These are phyloP conservation scores for Solanum pinnatisectum DNA, from an alignment of 257 asterid genomes.

Conservation along the genomic window DNA sequence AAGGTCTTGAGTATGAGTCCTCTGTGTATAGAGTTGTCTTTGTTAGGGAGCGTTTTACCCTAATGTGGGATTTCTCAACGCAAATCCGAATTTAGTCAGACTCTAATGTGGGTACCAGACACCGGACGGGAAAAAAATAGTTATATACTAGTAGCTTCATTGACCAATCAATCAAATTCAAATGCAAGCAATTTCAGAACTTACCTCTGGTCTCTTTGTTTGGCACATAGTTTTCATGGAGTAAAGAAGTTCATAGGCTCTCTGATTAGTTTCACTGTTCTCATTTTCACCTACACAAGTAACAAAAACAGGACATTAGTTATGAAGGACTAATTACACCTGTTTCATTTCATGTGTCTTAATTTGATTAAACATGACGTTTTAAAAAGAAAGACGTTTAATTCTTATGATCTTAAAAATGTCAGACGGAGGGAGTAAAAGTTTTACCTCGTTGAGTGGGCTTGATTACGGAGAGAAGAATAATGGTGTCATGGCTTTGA, in stretches of 20 bases:
- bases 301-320: neutral
- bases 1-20: neutral
- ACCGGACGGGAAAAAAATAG: neutral
- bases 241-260: conserved; percentile 29
- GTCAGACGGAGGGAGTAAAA: neutral
- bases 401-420: neutral
- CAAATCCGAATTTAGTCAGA: too few species aligned
- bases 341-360: neutral
- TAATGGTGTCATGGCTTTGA: conserved; percentile 54
- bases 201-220: conserved; percentile 55
- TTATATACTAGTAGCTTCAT: neutral
- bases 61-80: neutral
- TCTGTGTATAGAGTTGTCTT: too few species aligned
- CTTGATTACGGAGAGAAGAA: conserved; percentile 53
- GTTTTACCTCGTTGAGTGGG: conserved; percentile 31
- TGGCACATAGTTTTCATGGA: conserved; percentile 37
- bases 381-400: neutral
- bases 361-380: neutral
- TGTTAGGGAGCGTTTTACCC: neutral
- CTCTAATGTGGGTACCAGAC: neutral
- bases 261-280: conserved; percentile 18
- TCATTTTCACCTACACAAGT: conserved; percentile 31
- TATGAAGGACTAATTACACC: neutral
- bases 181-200: neutral
- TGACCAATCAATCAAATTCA: neutral